Percentiles rank a stretch among this genome's conserved stretches.
These are phyloP conservation scores for Boletus patriciae DNA, from an alignment of 768 basidiomycete species.

Conservation along the genomic window DNA sequence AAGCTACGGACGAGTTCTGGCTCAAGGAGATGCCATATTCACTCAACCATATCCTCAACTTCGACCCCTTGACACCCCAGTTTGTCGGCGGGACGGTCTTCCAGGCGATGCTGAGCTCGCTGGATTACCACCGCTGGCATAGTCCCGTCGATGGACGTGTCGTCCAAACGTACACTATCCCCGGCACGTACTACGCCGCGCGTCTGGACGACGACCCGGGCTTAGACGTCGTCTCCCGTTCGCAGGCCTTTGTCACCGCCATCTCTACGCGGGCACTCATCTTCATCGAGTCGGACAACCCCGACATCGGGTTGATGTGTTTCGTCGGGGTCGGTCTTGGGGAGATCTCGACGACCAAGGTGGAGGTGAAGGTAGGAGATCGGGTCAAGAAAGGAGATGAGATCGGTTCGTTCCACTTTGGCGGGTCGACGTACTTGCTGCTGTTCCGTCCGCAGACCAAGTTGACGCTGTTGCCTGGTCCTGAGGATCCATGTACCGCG, in stretches of 20 bases:
- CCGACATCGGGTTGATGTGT: conserved; percentile 54
- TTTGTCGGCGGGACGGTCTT: conserved; percentile 54
- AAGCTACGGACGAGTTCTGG: conserved; percentile 53
- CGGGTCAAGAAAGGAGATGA: conserved; percentile 52
- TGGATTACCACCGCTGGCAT: conserved; percentile 66
- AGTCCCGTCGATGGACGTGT: conserved; percentile 52
- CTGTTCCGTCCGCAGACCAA: conserved; percentile 41
- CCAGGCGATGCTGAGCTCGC: conserved; percentile 57
- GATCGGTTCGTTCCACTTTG: conserved; percentile 65
- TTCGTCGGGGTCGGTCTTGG: conserved; percentile 63
- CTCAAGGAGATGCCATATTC: conserved; percentile 64
- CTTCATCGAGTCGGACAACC: conserved; percentile 58
- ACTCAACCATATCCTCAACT: conserved; percentile 52
- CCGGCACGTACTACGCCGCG: conserved; percentile 52
- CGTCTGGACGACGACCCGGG: conserved; percentile 33
- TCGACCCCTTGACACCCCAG: conserved; percentile 38
- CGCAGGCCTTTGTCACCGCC: conserved; percentile 42
- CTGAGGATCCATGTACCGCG: neutral
- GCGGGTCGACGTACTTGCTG: conserved; percentile 52
- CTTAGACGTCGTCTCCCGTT: conserved; percentile 21
- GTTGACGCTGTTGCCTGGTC: conserved; percentile 19
- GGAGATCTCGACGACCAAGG: conserved; percentile 60
- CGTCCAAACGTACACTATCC: conserved; percentile 41
- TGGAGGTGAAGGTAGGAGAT: conserved; percentile 48
- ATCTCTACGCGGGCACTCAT: conserved; percentile 55